A percentile compares a stretch with the other conserved stretches of the same genome.
These are phyloP conservation scores for Fennellomyces sp. DNA, from an alignment of 371 early-diverging fungal genomes.

Conservation along the genomic window DNA sequence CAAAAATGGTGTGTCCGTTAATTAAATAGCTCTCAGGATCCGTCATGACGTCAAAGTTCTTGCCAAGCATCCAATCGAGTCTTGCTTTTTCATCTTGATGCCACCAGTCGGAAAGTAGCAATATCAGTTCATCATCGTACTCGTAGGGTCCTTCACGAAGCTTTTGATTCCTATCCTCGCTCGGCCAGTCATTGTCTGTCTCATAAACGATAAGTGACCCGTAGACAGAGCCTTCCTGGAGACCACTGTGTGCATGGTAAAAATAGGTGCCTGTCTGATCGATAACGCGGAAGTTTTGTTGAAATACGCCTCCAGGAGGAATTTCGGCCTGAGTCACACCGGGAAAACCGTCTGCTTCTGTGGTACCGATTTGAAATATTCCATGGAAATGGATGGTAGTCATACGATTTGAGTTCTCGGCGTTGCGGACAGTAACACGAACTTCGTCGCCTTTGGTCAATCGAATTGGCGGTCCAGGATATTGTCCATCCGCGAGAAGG, in stretches of 20 bases:
- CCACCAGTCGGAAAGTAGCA: conserved; percentile 52
- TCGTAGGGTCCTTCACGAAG: conserved; percentile 35
- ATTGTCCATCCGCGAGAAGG: conserved; percentile 39
- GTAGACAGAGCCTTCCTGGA: conserved; percentile 40
- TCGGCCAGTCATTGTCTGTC: conserved; percentile 27
- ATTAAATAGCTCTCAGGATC: conserved; percentile 43
- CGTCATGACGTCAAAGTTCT: conserved; percentile 21
- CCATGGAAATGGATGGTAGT: conserved; percentile 46
- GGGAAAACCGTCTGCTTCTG: conserved; percentile 47
- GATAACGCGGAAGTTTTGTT: conserved; percentile 29
- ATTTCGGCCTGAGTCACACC: conserved; percentile 44
- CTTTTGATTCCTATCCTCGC: not conserved
- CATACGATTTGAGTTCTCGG: conserved; percentile 2
- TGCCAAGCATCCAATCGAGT: conserved; percentile 25
- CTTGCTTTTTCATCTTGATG: conserved; percentile 26
- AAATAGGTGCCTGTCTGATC: conserved; percentile 51
- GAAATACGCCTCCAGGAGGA: conserved; percentile 27
- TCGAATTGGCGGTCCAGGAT: conserved; percentile 45
- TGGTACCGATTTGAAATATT: conserved; percentile 39
- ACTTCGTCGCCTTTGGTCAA: conserved; percentile 36
- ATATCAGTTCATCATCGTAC: conserved; percentile 46
- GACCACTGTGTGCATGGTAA: conserved; percentile 45
- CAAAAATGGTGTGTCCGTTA: conserved; percentile 41
- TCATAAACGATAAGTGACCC: conserved; percentile 54
- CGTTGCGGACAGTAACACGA: conserved; percentile 37